These are phyloP conservation scores for Onygenales sp. DNA, from an alignment of 2,329 filamentous ascomycete species.

Conservation along the genomic window DNA sequence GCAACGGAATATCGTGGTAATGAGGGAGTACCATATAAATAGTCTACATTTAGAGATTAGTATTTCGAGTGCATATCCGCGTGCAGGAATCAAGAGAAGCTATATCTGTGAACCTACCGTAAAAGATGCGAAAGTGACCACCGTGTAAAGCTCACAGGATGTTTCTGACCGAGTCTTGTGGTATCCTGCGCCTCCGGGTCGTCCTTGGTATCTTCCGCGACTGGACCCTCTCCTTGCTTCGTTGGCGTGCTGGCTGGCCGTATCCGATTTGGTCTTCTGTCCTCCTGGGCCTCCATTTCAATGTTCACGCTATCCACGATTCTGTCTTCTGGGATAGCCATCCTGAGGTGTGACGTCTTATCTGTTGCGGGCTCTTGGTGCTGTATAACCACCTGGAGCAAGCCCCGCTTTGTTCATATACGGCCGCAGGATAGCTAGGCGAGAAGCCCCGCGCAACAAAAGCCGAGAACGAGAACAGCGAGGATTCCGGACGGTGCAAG, in stretches of 20 bases:
- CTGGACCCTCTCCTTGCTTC: constrained; percentile 18
- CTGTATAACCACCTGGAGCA: too few relatives aligned
- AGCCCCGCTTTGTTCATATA: too few relatives aligned
- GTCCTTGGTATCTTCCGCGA: constrained; percentile 11
- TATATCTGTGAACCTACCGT: constrained; percentile 19
- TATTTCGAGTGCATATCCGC: neutral
- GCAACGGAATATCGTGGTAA: constrained; percentile 74
- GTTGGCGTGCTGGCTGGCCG: too few relatives aligned
- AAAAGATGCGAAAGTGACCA: constrained; percentile 27
- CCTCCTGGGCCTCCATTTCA: too few relatives aligned
- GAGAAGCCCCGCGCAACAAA: neutral
- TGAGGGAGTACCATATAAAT: constrained; percentile 74
- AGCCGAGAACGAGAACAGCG: neutral
- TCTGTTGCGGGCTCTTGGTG: too few relatives aligned
- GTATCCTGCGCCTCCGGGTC: constrained; percentile 11
- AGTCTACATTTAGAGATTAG: constrained; percentile 43
- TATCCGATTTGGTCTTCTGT: too few relatives aligned
- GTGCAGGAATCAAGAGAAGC: too few relatives aligned
- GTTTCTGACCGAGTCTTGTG: constrained; percentile 8
- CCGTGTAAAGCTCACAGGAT: constrained; percentile 16
- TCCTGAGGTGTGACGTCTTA: too few relatives aligned
- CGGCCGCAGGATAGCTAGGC: too few relatives aligned
- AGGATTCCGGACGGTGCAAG: neutral
- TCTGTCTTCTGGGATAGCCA: too few relatives aligned
- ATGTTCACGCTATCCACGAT: too few relatives aligned